These are phyloP conservation scores for Phyllosticta citrichinensis DNA, from an alignment of 2,329 filamentous ascomycete species.

Conservation along the genomic window DNA sequence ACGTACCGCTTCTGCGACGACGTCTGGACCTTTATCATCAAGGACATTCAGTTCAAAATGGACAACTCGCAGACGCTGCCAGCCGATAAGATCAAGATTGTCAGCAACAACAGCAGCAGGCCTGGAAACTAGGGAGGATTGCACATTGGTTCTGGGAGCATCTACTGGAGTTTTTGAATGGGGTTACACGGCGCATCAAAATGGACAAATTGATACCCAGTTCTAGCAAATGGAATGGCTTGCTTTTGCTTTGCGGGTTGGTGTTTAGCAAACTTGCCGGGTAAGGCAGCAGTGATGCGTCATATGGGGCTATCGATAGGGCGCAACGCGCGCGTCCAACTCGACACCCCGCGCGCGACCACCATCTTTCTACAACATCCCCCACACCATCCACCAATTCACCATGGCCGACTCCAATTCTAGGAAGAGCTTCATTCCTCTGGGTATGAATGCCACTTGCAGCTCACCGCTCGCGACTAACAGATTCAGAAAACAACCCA, in stretches of 20 bases:
- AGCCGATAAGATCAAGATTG: conserved; percentile 95
- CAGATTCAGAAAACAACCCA: conserved; percentile 44
- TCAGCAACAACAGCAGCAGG: conserved; percentile 89
- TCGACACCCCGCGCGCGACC: conserved; percentile 2
- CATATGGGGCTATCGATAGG: not conserved
- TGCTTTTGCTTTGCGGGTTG: not conserved
- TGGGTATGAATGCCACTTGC: conserved; percentile 17
- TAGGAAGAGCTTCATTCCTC: conserved; percentile 28
- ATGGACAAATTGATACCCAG: not conserved
- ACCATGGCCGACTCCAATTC: conserved; percentile 18
- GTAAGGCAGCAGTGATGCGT: conserved; percentile 1
- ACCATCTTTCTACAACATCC: conserved; percentile 15
- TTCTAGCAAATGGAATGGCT: not conserved
- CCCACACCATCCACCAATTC: conserved; percentile 10
- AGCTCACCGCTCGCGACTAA: not conserved
- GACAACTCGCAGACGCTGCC: conserved; percentile 66
- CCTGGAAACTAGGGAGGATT: conserved; percentile 34
- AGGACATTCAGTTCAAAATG: conserved; percentile 98
- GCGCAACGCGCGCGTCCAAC: not conserved
- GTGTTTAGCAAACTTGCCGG: not conserved
- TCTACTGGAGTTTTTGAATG: not conserved
- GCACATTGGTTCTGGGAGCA: not conserved
- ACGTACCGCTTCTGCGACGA: conserved; percentile 99
- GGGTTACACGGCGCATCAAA: not conserved
- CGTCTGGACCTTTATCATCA: conserved; percentile 98